Percentiles rank a stretch among this genome's conserved stretches.
These are phyloP conservation scores for Yarrowia alimentaria DNA, from an alignment of 805 yeast species.

Conservation along the genomic window DNA sequence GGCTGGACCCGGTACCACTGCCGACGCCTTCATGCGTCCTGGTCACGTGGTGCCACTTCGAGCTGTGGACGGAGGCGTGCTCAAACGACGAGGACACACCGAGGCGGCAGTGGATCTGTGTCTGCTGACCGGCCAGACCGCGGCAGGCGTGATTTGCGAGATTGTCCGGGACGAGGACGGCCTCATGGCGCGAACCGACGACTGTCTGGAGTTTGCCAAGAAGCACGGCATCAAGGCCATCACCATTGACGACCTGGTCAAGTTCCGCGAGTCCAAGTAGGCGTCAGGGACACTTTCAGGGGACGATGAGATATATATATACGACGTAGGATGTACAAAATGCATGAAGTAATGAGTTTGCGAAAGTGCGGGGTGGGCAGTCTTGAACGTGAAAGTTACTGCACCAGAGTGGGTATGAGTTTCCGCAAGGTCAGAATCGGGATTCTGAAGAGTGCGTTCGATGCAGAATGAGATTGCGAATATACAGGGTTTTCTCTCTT, in stretches of 20 bases:
- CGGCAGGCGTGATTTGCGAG: conserved; percentile 92
- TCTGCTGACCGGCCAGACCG: conserved; percentile 68
- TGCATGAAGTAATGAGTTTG: too few relatives aligned
- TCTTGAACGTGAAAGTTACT: too few relatives aligned
- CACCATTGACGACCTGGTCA: conserved; percentile 71
- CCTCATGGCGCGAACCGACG: conserved; percentile 88
- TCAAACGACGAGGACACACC: conserved; percentile 88
- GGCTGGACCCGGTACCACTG: conserved; percentile 57
- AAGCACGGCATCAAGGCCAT: conserved; percentile 64
- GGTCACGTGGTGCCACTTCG: conserved; percentile 94
- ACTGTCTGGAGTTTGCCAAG: conserved; percentile 70
- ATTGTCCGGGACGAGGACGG: conserved; percentile 92
- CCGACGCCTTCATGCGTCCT: conserved; percentile 78
- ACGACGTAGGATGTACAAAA: conserved; percentile 6
- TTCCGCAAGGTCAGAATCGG: too few relatives aligned
- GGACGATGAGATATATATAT: not conserved
- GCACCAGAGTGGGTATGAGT: too few relatives aligned
- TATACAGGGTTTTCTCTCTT: too few relatives aligned
- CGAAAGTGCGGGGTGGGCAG: too few relatives aligned
- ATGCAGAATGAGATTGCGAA: too few relatives aligned
- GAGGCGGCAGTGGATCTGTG: conserved; percentile 95
- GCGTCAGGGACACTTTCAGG: too few relatives aligned
- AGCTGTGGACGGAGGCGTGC: conserved; percentile 81
- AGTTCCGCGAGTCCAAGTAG: conserved; percentile 43
- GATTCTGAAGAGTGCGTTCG: not conserved